Conservation (phyloP, 805 yeast species). For the Candida pini region DNA sequence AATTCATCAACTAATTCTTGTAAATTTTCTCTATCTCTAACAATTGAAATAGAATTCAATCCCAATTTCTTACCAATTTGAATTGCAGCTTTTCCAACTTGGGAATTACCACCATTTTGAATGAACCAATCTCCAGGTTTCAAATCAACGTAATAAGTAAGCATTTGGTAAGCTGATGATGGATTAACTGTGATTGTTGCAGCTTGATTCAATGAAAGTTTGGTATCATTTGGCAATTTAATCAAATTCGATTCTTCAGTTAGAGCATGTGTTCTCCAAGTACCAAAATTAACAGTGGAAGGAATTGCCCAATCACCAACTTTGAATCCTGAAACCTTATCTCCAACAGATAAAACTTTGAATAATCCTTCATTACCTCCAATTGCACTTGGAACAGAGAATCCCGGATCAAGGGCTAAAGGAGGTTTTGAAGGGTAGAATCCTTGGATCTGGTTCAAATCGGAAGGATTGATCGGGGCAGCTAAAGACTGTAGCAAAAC, state of each 20-base stretch:
- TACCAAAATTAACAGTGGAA: constrained; percentile 70
- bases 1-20: constrained; percentile 53
- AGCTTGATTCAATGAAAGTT: constrained; percentile 54
- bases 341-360: constrained; percentile 72
- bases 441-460: constrained; percentile 79
- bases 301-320: constrained; percentile 91
- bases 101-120: constrained; percentile 95
- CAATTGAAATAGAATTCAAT: constrained; percentile 76
- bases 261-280: constrained; percentile 84
- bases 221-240: constrained; percentile 43
- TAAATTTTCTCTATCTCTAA: constrained; percentile 78
- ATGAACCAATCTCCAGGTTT: constrained; percentile 82
- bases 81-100: constrained; percentile 87
- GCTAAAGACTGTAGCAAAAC: constrained; percentile 68
- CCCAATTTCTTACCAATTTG: constrained; percentile 81
- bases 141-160: constrained; percentile 59
- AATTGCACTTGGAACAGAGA: constrained; percentile 63
- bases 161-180: constrained; percentile 84
- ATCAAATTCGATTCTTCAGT: constrained; percentile 48
- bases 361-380: constrained; percentile 95
- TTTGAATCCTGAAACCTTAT: constrained; percentile 38
- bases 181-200: constrained; percentile 94
- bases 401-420: constrained; percentile 46
- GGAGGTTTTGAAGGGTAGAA: constrained; percentile 77
- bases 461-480: constrained; percentile 87